phyloP scores from a whole-genome alignment of 495 filamentous ascomycete genomes.

The Parmelia sp. region DNA sequence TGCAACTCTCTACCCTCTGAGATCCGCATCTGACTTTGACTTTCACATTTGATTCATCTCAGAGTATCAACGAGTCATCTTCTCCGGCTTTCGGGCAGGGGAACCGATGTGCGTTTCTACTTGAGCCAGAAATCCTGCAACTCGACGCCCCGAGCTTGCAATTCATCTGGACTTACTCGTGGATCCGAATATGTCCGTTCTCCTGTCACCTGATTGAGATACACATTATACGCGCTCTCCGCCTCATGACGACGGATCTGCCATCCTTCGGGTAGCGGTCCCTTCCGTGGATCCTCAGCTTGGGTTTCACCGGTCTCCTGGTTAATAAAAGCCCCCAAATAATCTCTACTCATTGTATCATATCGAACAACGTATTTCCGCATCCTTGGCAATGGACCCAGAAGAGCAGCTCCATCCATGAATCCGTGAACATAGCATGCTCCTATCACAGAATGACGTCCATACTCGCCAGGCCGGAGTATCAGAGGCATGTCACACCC shows the following conservation, averaged over 20 bases:
- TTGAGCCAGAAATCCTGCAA: conserved; percentile 3
- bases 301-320: background rate
- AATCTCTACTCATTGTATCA: background rate
- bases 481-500: conserved; percentile 19
- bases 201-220: background rate
- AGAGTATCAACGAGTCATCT: too few relatives aligned
- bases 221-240: background rate
- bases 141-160: conserved; percentile 10
- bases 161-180: background rate
- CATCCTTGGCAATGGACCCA: conserved; percentile 1
- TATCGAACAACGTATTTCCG: background rate
- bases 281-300: conserved; percentile 7
- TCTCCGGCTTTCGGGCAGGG: background rate
- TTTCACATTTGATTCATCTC: too few relatives aligned
- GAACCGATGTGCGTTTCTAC: background rate
- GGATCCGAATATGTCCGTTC: background rate
- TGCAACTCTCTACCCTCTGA: background rate
- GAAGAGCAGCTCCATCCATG: background rate
- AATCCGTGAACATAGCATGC: conserved; percentile 12
- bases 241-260: background rate
- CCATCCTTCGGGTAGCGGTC: conserved; percentile 10
- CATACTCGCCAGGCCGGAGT: conserved; percentile 2
- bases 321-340: background rate
- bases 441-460: background rate
- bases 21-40: too few relatives aligned